phyloP scores from a whole-genome alignment of 2,329 filamentous ascomycete genomes.

The Dactylella cylindrospora region DNA sequence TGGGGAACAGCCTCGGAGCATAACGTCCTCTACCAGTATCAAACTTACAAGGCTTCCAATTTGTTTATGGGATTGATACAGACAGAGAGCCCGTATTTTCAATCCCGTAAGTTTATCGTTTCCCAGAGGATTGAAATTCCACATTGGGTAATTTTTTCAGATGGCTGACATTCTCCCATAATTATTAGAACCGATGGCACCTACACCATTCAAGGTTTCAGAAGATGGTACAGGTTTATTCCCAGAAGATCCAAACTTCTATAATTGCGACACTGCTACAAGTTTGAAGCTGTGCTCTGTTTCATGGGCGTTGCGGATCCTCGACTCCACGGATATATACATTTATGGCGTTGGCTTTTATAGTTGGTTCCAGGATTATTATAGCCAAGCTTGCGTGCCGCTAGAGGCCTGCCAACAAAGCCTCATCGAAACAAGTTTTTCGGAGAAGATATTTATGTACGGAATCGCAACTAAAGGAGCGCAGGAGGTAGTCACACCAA shows the following conservation, averaged over 20 bases:
- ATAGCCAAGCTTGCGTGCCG: slow-evolving; percentile 11
- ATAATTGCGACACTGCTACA: slow-evolving; percentile 46
- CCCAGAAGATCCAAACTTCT: slow-evolving; percentile 53
- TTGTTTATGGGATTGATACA: slow-evolving; percentile 67
- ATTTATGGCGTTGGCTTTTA: slow-evolving; percentile 48
- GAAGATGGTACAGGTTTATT: neutral
- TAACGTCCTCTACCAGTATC: slow-evolving; percentile 69
- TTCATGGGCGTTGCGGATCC: slow-evolving; percentile 50
- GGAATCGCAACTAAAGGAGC: slow-evolving; percentile 40
- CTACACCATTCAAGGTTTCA: slow-evolving; percentile 49
- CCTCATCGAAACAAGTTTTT: slow-evolving; percentile 50
- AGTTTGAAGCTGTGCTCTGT: slow-evolving; percentile 50
- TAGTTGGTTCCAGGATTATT: slow-evolving; percentile 47
- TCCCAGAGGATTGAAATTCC: slow-evolving; percentile 60
- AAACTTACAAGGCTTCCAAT: slow-evolving; percentile 63
- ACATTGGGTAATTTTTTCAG: slow-evolving; percentile 53
- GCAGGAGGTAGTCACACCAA: slow-evolving; percentile 44
- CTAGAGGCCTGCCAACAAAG: slow-evolving; percentile 54
- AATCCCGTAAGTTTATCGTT: slow-evolving; percentile 50
- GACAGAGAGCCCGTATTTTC: slow-evolving; percentile 71
- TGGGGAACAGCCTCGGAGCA: slow-evolving; percentile 68
- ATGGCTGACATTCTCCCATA: slow-evolving; percentile 60
- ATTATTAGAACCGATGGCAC: slow-evolving; percentile 54
- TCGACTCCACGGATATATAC: slow-evolving; percentile 30
- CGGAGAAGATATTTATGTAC: slow-evolving; percentile 46